phyloP scores from a whole-genome alignment of 2,329 filamentous ascomycete genomes.

The Pseudodiploospora longispora region DNA sequence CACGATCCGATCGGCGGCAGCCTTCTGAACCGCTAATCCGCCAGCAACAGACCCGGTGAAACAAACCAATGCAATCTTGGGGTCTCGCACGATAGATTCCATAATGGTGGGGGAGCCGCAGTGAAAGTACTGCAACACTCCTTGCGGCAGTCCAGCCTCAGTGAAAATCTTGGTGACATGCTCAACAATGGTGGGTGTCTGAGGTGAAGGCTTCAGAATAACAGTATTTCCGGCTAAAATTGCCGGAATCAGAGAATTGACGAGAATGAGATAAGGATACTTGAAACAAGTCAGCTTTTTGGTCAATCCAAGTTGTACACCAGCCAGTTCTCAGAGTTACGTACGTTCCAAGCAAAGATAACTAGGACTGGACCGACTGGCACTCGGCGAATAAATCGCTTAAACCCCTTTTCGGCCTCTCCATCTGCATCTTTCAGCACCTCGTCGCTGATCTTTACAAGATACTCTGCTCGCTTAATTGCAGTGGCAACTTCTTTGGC shows the following conservation, averaged over 20 bases:
- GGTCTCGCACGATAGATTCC: conserved; percentile 69
- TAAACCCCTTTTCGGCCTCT: conserved; percentile 80
- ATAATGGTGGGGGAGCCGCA: conserved; percentile 71
- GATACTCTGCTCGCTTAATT: conserved; percentile 74
- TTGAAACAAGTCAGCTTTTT: conserved; percentile 26
- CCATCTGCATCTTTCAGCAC: conserved; percentile 73
- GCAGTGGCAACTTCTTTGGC: conserved; percentile 79
- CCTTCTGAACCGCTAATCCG: conserved; percentile 76
- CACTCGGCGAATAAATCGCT: conserved; percentile 79
- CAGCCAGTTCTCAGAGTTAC: conserved; percentile 23
- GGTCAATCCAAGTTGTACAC: background rate
- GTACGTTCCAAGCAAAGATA: conserved; percentile 92
- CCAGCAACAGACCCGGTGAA: conserved; percentile 92
- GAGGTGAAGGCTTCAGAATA: conserved; percentile 89
- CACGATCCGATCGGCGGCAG: conserved; percentile 75
- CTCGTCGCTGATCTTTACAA: conserved; percentile 75
- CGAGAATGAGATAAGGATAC: conserved; percentile 91
- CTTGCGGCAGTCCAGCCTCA: conserved; percentile 71
- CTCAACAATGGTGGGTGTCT: conserved; percentile 88
- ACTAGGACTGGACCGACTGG: conserved; percentile 82
- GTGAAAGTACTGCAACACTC: conserved; percentile 90
- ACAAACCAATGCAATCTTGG: conserved; percentile 72
- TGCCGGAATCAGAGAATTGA: conserved; percentile 91
- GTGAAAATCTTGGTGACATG: conserved; percentile 68
- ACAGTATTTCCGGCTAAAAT: conserved; percentile 83